Conservation (phyloP, 2,329 filamentous ascomycete species). For the Mollisiaceae sp. region DNA sequence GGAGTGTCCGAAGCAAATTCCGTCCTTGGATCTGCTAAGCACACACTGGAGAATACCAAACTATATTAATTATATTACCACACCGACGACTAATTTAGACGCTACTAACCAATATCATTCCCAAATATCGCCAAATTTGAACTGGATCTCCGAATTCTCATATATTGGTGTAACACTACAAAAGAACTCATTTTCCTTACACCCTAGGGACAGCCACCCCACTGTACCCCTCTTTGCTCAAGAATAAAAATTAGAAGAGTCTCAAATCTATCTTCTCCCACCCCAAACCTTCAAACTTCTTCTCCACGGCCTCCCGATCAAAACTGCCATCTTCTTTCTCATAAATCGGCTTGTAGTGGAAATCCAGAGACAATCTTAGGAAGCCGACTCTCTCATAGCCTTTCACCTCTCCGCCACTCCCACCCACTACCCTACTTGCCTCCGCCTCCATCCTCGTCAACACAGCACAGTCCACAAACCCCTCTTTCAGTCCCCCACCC, state of each 20-base stretch:
- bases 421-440: neutral
- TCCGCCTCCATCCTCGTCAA: neutral
- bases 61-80: neutral
- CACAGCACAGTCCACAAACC: constrained; percentile 9
- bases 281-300: constrained; percentile 14
- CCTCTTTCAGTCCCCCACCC: constrained; percentile 7
- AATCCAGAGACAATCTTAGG: constrained; percentile 1
- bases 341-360: constrained; percentile 3
- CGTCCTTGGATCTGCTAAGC: neutral
- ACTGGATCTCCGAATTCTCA: neutral
- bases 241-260: constrained; percentile 1
- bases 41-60: neutral
- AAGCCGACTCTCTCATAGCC: constrained; percentile 14
- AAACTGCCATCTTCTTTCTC: constrained; percentile 18
- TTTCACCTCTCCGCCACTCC: neutral
- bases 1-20: neutral
- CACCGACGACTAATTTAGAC: neutral
- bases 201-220: neutral
- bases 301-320: constrained; percentile 2
- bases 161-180: no score
- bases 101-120: neutral
- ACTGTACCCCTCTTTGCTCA: neutral
- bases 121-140: neutral
- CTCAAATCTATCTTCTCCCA: constrained; percentile 15
- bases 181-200: neutral